Evolutionary conservation across 2,329 filamentous ascomycete species (phyloP).

Genomic region (Cadophora gregata): DNA sequence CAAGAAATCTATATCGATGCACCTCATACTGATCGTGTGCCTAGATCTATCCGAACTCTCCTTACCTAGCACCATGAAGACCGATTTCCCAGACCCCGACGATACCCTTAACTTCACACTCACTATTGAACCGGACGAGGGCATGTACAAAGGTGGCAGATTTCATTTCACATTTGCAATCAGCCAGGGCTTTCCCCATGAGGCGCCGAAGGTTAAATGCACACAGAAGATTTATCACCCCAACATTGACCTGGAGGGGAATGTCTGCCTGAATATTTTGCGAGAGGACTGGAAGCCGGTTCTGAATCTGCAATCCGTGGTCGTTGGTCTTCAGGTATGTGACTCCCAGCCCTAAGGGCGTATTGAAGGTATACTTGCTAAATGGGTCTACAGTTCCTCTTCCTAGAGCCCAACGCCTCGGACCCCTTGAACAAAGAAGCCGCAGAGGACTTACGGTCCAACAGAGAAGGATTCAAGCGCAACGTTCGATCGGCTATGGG

Average conservation of each 20-base stretch:
- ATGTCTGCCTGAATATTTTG: conserved; percentile 96
- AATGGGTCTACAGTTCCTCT: conserved; percentile 74
- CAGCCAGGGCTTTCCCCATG: conserved; percentile 94
- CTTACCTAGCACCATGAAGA: conserved; percentile 80
- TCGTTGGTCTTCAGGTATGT: conserved; percentile 85
- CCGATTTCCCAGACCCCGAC: conserved; percentile 80
- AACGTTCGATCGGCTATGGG: conserved; percentile 87
- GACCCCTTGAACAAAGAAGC: conserved; percentile 99
- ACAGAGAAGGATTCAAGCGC: conserved; percentile 87
- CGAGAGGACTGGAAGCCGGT: conserved; percentile 99
- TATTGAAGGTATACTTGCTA: conserved; percentile 15
- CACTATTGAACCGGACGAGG: conserved; percentile 84
- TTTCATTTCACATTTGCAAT: conserved; percentile 94
- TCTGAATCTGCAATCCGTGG: conserved; percentile 93
- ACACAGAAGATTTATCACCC: conserved; percentile 99
- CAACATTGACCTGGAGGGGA: conserved; percentile 97
- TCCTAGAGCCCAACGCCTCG: conserved; percentile 95
- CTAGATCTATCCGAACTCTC: conserved; percentile 82
- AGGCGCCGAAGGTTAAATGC: conserved; percentile 96
- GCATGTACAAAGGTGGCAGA: conserved; percentile 83
- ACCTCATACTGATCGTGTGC: conserved; percentile 15
- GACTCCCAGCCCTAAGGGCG: no score
- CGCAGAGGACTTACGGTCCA: conserved; percentile 86
- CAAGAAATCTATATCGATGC: background rate
- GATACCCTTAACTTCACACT: conserved; percentile 86